Evolutionary conservation across 805 yeast genomes (phyloP), one percentile per base, ranked within the genome.

Genomic region (Metschnikowia proteae): DNA sequence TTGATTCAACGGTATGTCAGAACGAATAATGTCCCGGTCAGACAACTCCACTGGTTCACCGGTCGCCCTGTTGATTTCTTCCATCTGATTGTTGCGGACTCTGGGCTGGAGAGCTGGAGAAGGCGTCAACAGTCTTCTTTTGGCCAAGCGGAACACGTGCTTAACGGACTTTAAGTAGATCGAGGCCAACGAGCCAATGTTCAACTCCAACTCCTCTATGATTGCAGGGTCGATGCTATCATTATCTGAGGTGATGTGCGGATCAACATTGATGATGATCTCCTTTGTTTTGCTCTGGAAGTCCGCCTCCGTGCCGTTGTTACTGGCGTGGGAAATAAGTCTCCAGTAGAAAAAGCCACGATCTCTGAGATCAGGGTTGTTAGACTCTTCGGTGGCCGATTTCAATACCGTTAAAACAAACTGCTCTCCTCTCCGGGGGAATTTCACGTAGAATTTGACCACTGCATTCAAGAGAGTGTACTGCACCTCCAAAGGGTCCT

Each of bases 341-440:
- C 96, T 75, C 94, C 96, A 86, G 67, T 92, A 91, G 67, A 88
- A 82, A 60, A 74, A 84, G 0, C 92, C 97, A 35, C 96, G 69
- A 55, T 88, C 95, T 52, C 97, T 75, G 8, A 90, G 66, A 66
- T 92, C 98, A 0, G 97, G 96, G 57, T 88, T 84, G 52, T 83
- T 83, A 1, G 75, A 70, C 9, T 82, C 86, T 55, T 88, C 94
- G 0, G 95, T 86, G 6, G 90, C 86, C 62, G 72, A 65, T 58
- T 82, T 82, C 47, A 90, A 67, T 0, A 85, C 70, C 31, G 74
- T 71, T 33, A 88, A 68, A 2, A 89, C 80, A 9, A 84, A 59
- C 2, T 68, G 60, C 56, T 85, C 86, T 2, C 84, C 82, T 29
- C 67, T 58, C 3, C 70, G 61, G 0, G 90, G 88, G 27, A 71